Base-by-base conservation (phyloP, 2,329 filamentous ascomycete genomes). In the Beauveria asiatica region DNA sequence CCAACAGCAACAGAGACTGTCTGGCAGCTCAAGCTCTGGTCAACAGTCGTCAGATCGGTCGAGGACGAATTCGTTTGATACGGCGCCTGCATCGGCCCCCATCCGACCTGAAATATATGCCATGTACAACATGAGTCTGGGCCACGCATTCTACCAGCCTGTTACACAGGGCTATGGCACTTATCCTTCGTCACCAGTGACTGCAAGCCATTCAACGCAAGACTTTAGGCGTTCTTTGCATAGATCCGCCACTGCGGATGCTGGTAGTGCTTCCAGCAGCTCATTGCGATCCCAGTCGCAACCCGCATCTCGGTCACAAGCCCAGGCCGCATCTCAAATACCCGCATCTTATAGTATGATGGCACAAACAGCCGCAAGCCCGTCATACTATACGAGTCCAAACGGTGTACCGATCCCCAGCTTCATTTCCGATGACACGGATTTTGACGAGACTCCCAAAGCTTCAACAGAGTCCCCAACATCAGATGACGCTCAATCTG, bases 211-310 rank as follows among this genome's bases (percentile, higher is more conserved):
- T 3, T 67, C 71, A 8, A 69, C 70, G 8, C 73, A 81, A 33
- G 84, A 87, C 62, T 81, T 80, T 65, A 78, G 84, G 64, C 77
- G 83, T 56, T 78, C 81, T 51, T 72, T 83, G 58, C 83, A 86
- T 64, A 76, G 84, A 66, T 80, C 82, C 1, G 72, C 75, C 25
- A 73, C 77, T 17, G 80, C 76, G 25, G 83, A 85, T 41, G 70
- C 77, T 16, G 76, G 76, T 10, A 67, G 73, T 19, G 72, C 77
- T 56, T 76, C 82, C 27, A 81, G 76, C 59, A 82, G 83, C 65
- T 75, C 82, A n/a, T 70, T 85, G 62, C 78, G 84, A 64, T 87
- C 84, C 27, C 84, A 87, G 68, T 87, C 84, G n/a, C 84, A 87
- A 68, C 84, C 84, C 25, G 83, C 84, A 3, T 80, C 82, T 39